These are phyloP conservation scores for Solanum arcanum DNA, from an alignment of 257 asterid genomes.

Conservation along the genomic window DNA sequence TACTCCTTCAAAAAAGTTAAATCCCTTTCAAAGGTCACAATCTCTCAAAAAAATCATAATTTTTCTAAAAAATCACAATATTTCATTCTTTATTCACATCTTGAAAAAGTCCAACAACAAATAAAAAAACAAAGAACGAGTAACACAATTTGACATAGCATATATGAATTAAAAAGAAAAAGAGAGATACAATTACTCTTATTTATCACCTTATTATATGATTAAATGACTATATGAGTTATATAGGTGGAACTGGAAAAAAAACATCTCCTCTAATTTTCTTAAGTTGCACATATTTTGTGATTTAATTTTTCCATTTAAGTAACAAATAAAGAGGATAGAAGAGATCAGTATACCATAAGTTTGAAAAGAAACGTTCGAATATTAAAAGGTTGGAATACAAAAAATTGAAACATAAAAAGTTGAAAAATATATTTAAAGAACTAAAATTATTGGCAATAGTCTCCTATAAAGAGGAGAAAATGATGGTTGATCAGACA, in stretches of 20 bases:
- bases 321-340: not conserved
- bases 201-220: not conserved
- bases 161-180: no score
- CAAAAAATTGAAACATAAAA: not conserved
- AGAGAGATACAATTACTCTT: not conserved
- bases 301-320: not conserved
- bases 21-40: not conserved
- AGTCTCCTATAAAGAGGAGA: not conserved
- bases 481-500: not conserved
- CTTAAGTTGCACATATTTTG: not conserved
- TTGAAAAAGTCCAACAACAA: not conserved
- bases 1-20: not conserved
- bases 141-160: not conserved
- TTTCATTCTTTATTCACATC: not conserved
- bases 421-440: not conserved
- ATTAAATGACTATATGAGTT: not conserved
- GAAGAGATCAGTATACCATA: not conserved
- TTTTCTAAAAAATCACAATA: not conserved
- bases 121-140: not conserved
- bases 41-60: not conserved
- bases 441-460: not conserved
- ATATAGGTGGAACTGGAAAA: not conserved
- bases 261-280: not conserved
- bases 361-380: not conserved
- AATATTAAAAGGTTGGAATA: not conserved